Conservation (phyloP, 139 green algal genomes). For the Chlamydomonas asymmetrica region DNA sequence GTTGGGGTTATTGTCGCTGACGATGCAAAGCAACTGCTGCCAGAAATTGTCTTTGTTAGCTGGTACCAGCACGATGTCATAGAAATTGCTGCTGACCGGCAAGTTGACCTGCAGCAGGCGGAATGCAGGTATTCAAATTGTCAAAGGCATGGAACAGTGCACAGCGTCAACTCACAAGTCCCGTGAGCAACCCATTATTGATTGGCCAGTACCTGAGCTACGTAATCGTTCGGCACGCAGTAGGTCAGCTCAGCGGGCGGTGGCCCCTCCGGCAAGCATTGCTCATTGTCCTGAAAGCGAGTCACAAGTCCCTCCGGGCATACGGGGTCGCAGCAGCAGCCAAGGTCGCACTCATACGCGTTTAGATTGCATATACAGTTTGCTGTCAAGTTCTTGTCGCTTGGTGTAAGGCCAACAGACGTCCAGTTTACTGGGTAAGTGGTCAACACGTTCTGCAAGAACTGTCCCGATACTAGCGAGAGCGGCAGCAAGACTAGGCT, state of each 20-base stretch:
- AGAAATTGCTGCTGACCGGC: conserved; percentile 45
- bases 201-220: conserved; percentile 45
- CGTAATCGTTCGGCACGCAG: conserved; percentile 32
- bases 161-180: too few species aligned
- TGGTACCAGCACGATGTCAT: conserved; percentile 6
- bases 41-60: conserved; percentile 43
- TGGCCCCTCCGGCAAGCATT: conserved; percentile 38
- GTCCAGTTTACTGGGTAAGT: conserved; percentile 41
- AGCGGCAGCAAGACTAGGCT: too few species aligned
- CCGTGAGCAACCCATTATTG: too few species aligned
- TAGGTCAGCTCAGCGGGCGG: conserved; percentile 41
- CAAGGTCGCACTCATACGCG: conserved; percentile 30
- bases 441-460: too few species aligned
- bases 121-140: too few species aligned
- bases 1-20: conserved; percentile 44
- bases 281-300: conserved; percentile 8
- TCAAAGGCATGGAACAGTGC: too few species aligned
- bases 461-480: too few species aligned
- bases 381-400: conserved; percentile 36
- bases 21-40: conserved; percentile 55
- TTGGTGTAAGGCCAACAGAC: conserved; percentile 1
- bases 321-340: conserved; percentile 53
- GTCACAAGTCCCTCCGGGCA: conserved; percentile 27
- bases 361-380: conserved; percentile 49
- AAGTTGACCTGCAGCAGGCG: conserved; percentile 57